These are phyloP conservation scores for Erigeron canadensis DNA, from an alignment of 129 eudicot genomes.

Conservation along the genomic window DNA sequence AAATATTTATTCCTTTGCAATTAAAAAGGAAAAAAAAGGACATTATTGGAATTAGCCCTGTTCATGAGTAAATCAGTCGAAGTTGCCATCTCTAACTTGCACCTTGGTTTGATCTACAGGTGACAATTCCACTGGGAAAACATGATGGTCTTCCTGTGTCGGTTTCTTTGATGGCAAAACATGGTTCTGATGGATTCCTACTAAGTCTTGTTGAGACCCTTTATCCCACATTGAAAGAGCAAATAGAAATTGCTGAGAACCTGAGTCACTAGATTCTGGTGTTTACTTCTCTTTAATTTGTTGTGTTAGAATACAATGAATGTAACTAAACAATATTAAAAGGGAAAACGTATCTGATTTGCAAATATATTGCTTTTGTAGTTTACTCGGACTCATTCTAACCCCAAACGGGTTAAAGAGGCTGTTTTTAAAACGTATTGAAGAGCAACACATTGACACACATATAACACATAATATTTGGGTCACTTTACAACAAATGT, in stretches of 20 bases:
- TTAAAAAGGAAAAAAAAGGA: no score
- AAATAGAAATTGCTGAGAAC: constrained; percentile 39
- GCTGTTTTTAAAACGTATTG: no score
- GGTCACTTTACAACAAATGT: not conserved
- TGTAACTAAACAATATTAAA: constrained; percentile 2
- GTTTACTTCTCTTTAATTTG: not conserved
- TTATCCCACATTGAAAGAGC: constrained; percentile 42
- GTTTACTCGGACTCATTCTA: not conserved
- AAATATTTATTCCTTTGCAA: not conserved
- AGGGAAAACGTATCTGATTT: not conserved
- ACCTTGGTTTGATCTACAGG: constrained; percentile 41
- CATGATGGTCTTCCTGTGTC: constrained; percentile 77
- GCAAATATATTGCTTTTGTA: not conserved
- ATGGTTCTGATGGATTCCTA: constrained; percentile 82
- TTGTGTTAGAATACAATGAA: constrained; percentile 4
- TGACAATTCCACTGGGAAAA: constrained; percentile 73
- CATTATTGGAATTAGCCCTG: no score
- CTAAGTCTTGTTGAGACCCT: constrained; percentile 61
- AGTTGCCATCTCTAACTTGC: not conserved
- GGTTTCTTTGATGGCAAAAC: constrained; percentile 85
- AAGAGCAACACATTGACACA: no score
- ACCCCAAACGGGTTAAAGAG: not conserved
- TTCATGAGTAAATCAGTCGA: not conserved
- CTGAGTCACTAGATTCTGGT: constrained; percentile 27
- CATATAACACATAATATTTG: no score